A percentile compares a stretch with the other conserved stretches of the same genome.
Evolutionary conservation across 352 stramenopile species (phyloP).

Genomic region (Pythium monospermum): DNA sequence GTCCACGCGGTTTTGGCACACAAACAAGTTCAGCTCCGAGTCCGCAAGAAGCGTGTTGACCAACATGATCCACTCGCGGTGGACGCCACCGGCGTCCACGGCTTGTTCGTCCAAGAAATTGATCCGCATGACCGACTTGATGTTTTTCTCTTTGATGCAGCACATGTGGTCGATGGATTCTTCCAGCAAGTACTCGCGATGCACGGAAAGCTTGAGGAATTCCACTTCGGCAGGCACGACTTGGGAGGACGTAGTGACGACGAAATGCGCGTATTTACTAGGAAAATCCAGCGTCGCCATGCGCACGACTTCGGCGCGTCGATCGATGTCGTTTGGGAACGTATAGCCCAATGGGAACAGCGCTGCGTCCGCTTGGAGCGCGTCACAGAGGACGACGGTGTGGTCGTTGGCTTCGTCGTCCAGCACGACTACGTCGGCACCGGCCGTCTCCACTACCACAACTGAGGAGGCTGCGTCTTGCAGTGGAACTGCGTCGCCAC

Average conservation of each 20-base stretch:
- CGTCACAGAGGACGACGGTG: conserved; percentile 3
- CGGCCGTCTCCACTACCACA: too few species aligned
- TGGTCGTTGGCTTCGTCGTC: conserved; percentile 1
- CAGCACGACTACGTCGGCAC: too few species aligned
- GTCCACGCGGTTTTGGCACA: conserved; percentile 49
- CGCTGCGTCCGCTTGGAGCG: conserved; percentile 3
- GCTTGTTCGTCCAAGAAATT: conserved; percentile 84
- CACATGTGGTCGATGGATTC: conserved; percentile 68
- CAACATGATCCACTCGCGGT: conserved; percentile 92
- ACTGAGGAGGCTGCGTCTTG: too few species aligned
- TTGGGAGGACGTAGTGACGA: conserved; percentile 54
- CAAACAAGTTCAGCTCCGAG: conserved; percentile 43
- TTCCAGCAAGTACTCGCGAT: conserved; percentile 57
- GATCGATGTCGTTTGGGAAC: conserved; percentile 27
- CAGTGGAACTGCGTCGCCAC: too few species aligned
- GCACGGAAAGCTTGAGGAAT: conserved; percentile 60
- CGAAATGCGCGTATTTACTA: conserved; percentile 72
- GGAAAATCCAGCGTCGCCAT: conserved; percentile 47
- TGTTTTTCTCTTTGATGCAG: conserved; percentile 48
- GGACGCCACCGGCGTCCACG: conserved; percentile 81
- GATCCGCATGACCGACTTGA: conserved; percentile 77
- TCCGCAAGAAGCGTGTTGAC: conserved; percentile 54
- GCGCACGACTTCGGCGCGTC: conserved; percentile 34
- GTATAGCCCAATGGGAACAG: conserved; percentile 15
- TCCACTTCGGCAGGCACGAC: conserved; percentile 62